Evolutionary conservation across 164 flowering plant genomes (phyloP), one percentile per base, ranked within the genome.

Genomic region (Taxillus chinensis): DNA sequence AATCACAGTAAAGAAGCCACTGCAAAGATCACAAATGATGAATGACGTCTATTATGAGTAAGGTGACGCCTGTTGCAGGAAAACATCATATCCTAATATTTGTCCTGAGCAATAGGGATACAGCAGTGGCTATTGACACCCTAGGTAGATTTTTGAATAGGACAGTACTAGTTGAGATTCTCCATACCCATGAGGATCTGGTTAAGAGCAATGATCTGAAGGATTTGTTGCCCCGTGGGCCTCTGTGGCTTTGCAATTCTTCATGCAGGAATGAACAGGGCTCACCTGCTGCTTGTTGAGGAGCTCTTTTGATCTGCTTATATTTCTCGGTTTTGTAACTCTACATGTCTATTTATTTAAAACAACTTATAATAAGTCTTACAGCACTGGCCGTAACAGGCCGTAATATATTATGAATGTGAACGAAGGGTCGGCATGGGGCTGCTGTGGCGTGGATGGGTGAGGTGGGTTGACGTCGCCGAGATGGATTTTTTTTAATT

Each of bases 11-110:
- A 91, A 84, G 81, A 91, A 95, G 75, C 92, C 99, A 16, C 68
- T 91, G 55, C 95, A 91, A 77, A 87, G 98, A 74, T 95, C 87
- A 71, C 95, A 95, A 74, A 73, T 95, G 83, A 95, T 95, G 98
- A 87, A 91, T 74, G 98, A 95, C 61, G 57, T 91, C 17, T 91
- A 98, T 68, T 95, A 95, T 67, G 92, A 91, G 67, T n/a, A 95
- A 95, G 77, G 99, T 95, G 7, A 75, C 83, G 73, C 80, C 77
- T 72, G 83, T 76, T 8, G 96, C 98, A 2, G 99, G 98, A 64
- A 89, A 91, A 73, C 89, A 86, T 72, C 99, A 95, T 64, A 86
- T 92, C 58, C 88, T 95, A 45, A 82, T 91, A 56, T 95, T 91
- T 79, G 98, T 91, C 15, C 62, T 86, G 92, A 15, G 95, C 96